Evolutionary conservation across 2,329 filamentous ascomycete species (phyloP).

Genomic region (Apiospora aurea): DNA sequence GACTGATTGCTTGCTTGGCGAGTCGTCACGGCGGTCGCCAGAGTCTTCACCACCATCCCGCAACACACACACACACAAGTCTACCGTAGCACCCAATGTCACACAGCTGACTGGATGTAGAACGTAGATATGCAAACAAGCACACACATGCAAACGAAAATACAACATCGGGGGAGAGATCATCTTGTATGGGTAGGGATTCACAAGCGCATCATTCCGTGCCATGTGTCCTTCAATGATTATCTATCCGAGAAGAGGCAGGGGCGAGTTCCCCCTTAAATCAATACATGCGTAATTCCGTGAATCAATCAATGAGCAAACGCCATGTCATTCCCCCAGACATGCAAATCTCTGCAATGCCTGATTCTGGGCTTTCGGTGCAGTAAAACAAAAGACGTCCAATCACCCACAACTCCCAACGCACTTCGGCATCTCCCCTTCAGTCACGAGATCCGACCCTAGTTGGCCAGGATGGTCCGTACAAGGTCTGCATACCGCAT

Average conservation of each 20-base stretch:
- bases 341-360: slow-evolving; percentile 29
- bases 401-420: slow-evolving; percentile 18
- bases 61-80: not conserved
- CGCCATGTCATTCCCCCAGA: slow-evolving; percentile 27
- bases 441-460: slow-evolving; percentile 38
- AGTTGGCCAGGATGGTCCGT: slow-evolving; percentile 87
- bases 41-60: not conserved
- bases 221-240: slow-evolving; percentile 21
- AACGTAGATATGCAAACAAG: slow-evolving; percentile 5
- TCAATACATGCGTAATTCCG: slow-evolving; percentile 28
- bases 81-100: slow-evolving; percentile 4
- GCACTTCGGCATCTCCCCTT: slow-evolving; percentile 4
- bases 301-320: slow-evolving; percentile 28
- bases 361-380: slow-evolving; percentile 10
- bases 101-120: slow-evolving; percentile 5
- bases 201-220: slow-evolving; percentile 10
- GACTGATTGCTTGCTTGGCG: slow-evolving; percentile 1
- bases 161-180: too few relatives aligned
- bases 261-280: slow-evolving; percentile 23
- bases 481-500: slow-evolving; percentile 66
- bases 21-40: not conserved
- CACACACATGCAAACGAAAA: not conserved
- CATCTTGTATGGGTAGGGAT: slow-evolving; percentile 1
- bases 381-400: slow-evolving; percentile 22
- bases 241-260: slow-evolving; percentile 26